Base-by-base conservation (phyloP, 2,329 filamentous ascomycete species). In the Botrytis pseudocinerea region DNA sequence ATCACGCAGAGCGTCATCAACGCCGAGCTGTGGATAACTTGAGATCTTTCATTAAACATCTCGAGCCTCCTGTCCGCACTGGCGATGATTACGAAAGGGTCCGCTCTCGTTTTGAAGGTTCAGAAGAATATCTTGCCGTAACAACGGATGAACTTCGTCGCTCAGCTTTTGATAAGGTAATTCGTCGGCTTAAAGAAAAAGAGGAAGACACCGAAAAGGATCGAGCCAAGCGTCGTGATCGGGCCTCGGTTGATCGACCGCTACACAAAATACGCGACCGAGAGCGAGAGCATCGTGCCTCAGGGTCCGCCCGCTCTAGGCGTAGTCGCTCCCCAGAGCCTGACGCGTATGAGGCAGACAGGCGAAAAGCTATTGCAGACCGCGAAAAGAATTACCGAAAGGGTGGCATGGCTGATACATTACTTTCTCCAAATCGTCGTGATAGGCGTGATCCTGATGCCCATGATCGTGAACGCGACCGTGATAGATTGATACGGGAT, bases 311-410 rank as follows among this genome's bases (percentile, higher is more conserved):
- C 14, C 88, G 88, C 79, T 83, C 85, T 77, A 86, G 93, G 78
- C 89, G 89, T 78, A 97, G 93, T 80, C 93, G 94, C 79, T 95
- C 92, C 78, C 95, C 94, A n/a, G 96, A 98, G 82, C 89, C 90
- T 73, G 95, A 99, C 83, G 90, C 93, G 32, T 99, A 99, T 82
- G 96, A 98, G 83, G 96, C 95, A 74, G 96, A 99, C 81, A 91
- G 96, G 77, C 92, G 94, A 79, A 96, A 95, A 82, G 95, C 95
- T 61, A 95, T 96, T 80, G 94, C 95, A 73, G 95, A 97, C 81
- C 92, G 97, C 65, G 97, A 98, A 84, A 92, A 95, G 77, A 95
- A 97, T 78, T 97, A 97, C 83, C 91, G 93, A 82, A 97, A 96
- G 84, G 86, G 89, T 62, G 90, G 88, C 80, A 90, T 90, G 83